Conservation (phyloP, 148 eudicot genomes). For the Silene uniflora region DNA sequence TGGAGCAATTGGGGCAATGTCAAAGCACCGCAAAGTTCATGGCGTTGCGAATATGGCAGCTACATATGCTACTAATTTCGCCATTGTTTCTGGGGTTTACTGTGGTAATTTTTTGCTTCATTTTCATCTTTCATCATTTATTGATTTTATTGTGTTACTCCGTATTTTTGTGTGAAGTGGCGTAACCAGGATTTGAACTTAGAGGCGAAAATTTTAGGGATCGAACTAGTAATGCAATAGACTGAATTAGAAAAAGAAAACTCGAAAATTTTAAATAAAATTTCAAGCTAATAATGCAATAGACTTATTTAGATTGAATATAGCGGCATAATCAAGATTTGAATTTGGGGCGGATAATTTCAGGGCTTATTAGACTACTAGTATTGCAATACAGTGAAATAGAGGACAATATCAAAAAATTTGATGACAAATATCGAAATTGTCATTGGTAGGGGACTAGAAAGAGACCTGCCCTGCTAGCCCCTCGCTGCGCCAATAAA, state of each 20-base stretch:
- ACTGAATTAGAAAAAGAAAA: too few relatives aligned
- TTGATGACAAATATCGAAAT: too few relatives aligned
- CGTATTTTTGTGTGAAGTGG: not conserved
- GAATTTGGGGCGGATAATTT: too few relatives aligned
- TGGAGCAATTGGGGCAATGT: slow-evolving; percentile 58
- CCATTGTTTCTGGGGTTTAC: slow-evolving; percentile 74
- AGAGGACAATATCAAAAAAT: too few relatives aligned
- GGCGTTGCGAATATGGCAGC: slow-evolving; percentile 68
- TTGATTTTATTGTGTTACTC: not conserved
- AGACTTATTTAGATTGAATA: too few relatives aligned
- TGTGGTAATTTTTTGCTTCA: slow-evolving; percentile 49
- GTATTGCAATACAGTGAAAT: not conserved
- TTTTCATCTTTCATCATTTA: not conserved
- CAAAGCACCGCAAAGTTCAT: slow-evolving; percentile 61
- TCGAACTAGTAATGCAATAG: not conserved
- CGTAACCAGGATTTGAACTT: not conserved
- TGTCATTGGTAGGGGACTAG: not conserved
- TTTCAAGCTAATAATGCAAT: too few relatives aligned
- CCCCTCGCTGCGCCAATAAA: not conserved
- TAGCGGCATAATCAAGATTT: too few relatives aligned
- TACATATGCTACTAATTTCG: slow-evolving; percentile 80
- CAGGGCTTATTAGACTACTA: not conserved
- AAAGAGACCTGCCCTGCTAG: not conserved
- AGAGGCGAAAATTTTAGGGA: not conserved
- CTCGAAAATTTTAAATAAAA: too few relatives aligned